A percentile compares a stretch with the other conserved stretches of the same genome.
phyloP scores from a whole-genome alignment of 1,284 basidiomycete species.

The Tylopilus sp. region DNA sequence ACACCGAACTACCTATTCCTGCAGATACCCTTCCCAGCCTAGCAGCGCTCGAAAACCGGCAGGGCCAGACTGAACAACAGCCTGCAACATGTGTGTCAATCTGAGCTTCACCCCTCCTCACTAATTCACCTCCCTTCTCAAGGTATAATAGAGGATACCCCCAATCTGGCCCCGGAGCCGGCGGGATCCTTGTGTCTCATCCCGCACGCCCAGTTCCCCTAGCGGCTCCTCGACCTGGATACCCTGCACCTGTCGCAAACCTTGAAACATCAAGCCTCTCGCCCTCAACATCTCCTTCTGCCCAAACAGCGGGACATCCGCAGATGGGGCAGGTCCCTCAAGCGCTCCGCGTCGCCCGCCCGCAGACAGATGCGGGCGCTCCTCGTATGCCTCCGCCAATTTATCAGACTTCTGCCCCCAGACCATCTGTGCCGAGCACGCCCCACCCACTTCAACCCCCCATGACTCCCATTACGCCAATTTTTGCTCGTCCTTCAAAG shows the following conservation, averaged over 20 bases:
- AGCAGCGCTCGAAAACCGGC: conserved; percentile 36
- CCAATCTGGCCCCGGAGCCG: conserved; percentile 49
- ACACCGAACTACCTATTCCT: conserved; percentile 55
- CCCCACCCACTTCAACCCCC: conserved; percentile 75
- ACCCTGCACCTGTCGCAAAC: conserved; percentile 62
- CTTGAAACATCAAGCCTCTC: conserved; percentile 53
- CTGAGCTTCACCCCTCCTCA: conserved; percentile 2
- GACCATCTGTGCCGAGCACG: conserved; percentile 37
- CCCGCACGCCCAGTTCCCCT: conserved; percentile 42
- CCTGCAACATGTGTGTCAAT: conserved; percentile 60
- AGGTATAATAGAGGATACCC: conserved; percentile 65
- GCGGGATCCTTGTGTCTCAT: conserved; percentile 39
- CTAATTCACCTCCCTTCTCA: conserved; percentile 11
- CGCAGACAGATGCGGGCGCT: conserved; percentile 21
- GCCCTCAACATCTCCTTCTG: conserved; percentile 38
- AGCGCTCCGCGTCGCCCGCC: conserved; percentile 24
- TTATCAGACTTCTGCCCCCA: conserved; percentile 33
- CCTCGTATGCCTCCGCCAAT: conserved; percentile 34
- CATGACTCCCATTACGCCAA: conserved; percentile 71
- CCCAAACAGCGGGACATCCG: conserved; percentile 30
- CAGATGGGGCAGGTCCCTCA: conserved; percentile 45
- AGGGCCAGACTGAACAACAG: conserved; percentile 43
- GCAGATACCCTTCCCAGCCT: conserved; percentile 41
- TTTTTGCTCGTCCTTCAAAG: conserved; percentile 64
- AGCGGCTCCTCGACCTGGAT: conserved; percentile 68